Evolutionary conservation across 306 rosid species (phyloP).

Genomic region (Fragaria iinumae): DNA sequence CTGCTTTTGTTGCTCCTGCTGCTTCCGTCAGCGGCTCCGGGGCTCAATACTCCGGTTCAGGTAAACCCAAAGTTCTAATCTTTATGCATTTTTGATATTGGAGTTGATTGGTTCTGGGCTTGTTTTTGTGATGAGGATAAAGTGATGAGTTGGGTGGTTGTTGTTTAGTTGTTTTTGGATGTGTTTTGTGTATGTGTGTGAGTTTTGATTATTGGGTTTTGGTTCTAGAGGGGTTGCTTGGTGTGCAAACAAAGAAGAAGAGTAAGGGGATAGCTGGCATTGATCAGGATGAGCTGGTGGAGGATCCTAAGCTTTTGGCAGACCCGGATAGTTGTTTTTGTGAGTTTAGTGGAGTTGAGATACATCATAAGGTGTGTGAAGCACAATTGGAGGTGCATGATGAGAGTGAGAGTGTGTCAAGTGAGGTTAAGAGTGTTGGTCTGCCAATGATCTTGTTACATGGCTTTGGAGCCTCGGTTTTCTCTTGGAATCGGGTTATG

Average conservation of each 20-base stretch:
- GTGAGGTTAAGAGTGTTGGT: slow-evolving; percentile 40
- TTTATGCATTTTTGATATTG: background rate
- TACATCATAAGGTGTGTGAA: slow-evolving; percentile 80
- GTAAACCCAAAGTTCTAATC: background rate
- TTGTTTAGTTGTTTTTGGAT: slow-evolving; percentile 18
- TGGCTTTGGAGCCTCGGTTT: slow-evolving; percentile 93
- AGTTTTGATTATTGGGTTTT: slow-evolving; percentile 14
- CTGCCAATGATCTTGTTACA: slow-evolving; percentile 77
- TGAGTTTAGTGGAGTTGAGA: slow-evolving; percentile 70
- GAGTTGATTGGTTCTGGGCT: background rate
- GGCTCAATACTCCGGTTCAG: slow-evolving; percentile 54
- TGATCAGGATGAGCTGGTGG: slow-evolving; percentile 75
- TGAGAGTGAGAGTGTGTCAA: slow-evolving; percentile 27
- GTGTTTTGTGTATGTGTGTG: background rate
- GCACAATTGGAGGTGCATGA: slow-evolving; percentile 39
- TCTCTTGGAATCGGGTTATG: slow-evolving; percentile 79
- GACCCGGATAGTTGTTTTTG: slow-evolving; percentile 84
- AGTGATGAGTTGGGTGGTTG: slow-evolving; percentile 2
- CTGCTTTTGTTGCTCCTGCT: slow-evolving; percentile 48
- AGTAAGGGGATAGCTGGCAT: slow-evolving; percentile 61
- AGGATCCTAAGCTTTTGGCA: slow-evolving; percentile 72
- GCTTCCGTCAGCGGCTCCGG: slow-evolving; percentile 58
- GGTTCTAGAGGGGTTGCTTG: slow-evolving; percentile 55
- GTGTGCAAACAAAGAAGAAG: slow-evolving; percentile 38
- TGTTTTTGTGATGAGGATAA: background rate